Evolutionary conservation across 768 basidiomycete species (phyloP).

Genomic region (Suillus plorans): DNA sequence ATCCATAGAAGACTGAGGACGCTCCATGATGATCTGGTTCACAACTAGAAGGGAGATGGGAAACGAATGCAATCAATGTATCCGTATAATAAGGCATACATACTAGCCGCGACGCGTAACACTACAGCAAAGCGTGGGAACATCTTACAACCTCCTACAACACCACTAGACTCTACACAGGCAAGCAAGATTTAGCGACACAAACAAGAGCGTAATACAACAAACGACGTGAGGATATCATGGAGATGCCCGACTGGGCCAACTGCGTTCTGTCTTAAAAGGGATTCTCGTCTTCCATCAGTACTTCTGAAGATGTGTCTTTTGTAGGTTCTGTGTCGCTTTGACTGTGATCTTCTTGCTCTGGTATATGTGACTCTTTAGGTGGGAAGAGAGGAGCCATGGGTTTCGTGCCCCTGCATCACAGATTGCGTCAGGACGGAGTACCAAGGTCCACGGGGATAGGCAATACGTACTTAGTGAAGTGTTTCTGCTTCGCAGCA

Average conservation of each 20-base stretch:
- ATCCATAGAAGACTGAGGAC: neutral
- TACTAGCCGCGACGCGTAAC: slow-evolving; percentile 12
- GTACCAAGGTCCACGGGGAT: slow-evolving; percentile 6
- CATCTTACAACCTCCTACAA: slow-evolving; percentile 11
- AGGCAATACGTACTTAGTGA: slow-evolving; percentile 65
- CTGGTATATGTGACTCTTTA: slow-evolving; percentile 30
- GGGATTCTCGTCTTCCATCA: slow-evolving; percentile 65
- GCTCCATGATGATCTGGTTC: neutral
- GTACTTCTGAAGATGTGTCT: slow-evolving; percentile 23
- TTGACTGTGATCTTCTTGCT: slow-evolving; percentile 33
- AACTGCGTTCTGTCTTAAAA: slow-evolving; percentile 41
- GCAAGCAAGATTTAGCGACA: slow-evolving; percentile 29
- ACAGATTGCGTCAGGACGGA: slow-evolving; percentile 3
- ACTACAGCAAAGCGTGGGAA: slow-evolving; percentile 27
- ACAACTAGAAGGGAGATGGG: neutral
- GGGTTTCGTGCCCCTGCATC: slow-evolving; percentile 57
- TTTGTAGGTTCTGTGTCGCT: slow-evolving; percentile 41
- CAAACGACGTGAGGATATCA: slow-evolving; percentile 23
- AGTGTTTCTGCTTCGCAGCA: slow-evolving; percentile 91
- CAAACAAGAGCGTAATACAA: slow-evolving; percentile 22
- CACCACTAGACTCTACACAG: slow-evolving; percentile 1
- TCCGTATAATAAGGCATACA: neutral
- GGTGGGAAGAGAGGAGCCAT: slow-evolving; percentile 57
- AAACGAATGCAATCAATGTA: slow-evolving; percentile 6
- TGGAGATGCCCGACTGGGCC: slow-evolving; percentile 15